Evolutionary conservation across 2,329 filamentous ascomycete genomes (phyloP).

Genomic region (Scedosporium dehoogii): DNA sequence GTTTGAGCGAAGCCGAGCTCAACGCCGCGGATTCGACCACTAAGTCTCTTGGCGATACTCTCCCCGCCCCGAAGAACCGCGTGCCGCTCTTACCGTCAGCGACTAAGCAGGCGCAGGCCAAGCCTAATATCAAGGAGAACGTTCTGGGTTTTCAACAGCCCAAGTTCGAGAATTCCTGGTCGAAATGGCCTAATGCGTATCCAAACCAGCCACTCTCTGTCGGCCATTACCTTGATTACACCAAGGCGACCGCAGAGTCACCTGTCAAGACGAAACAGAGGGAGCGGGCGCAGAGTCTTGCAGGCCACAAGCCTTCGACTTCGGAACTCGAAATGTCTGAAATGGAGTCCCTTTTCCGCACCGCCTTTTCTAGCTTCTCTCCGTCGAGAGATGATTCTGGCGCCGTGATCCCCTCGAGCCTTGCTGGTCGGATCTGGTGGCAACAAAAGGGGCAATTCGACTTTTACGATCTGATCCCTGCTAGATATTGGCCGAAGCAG

Average conservation of each 20-base stretch:
- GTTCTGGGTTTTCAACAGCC: constrained; percentile 43
- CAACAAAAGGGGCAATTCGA: constrained; percentile 45
- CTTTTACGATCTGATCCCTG: not conserved
- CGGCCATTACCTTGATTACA: constrained; percentile 62
- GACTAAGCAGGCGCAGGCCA: constrained; percentile 36
- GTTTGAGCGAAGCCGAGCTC: not conserved
- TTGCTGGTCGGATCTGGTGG: constrained; percentile 67
- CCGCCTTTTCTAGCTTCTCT: constrained; percentile 72
- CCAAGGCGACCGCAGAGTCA: constrained; percentile 49
- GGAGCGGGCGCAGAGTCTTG: constrained; percentile 60
- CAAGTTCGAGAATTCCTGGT: constrained; percentile 44
- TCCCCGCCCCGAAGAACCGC: constrained; percentile 23
- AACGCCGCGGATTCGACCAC: not conserved
- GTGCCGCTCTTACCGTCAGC: constrained; percentile 62
- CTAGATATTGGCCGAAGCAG: constrained; percentile 21
- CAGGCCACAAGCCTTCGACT: constrained; percentile 45
- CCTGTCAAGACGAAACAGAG: constrained; percentile 54
- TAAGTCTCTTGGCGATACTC: constrained; percentile 61
- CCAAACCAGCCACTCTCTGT: constrained; percentile 55
- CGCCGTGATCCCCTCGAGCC: constrained; percentile 57
- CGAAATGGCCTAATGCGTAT: constrained; percentile 48
- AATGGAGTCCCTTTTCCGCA: constrained; percentile 65
- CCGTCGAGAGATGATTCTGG: constrained; percentile 64
- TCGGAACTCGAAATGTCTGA: constrained; percentile 52
- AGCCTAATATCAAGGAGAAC: constrained; percentile 56